Evolutionary conservation across 2,329 filamentous ascomycete genomes (phyloP), one percentile per base, ranked within the genome.

Genomic region (Elsinoe necatrix): DNA sequence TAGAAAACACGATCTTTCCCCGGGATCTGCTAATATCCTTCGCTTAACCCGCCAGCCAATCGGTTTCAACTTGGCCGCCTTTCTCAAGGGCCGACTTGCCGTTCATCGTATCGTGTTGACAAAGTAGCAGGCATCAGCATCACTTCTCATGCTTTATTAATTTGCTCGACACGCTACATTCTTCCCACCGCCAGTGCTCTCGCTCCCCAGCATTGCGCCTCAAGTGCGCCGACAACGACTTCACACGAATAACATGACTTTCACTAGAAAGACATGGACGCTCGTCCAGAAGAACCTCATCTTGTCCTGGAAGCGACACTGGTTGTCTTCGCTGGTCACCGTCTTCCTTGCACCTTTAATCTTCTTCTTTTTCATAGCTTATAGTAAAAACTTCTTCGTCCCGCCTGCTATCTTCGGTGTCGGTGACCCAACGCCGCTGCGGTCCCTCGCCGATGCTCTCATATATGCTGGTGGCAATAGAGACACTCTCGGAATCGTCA

Each of bases 381-480:
- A 66, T 54, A 85, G 89, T 14, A 85, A 87, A 63, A 91, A 91
- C 68, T 81, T 95, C 61, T 92, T 95, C 65, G 80, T 91, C 2
- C 85, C 89, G 0, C 85, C 87, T 1, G 85, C 86, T 0, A 73
- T 78, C 2, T 95, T 80, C 65, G 91, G 91, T 43, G 83, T 95
- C 61, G 86, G 84, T 43, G 67, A 76, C 0, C 69, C 82, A 0
- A 74, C 72, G 5, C 77, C 83, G 0, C 72, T 95, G 60, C 80
- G 83, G 58, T 79, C 80, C 9, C 77, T 95, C 16, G 65, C 75
- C 31, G 73, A 86, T 60, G 88, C 84, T 1, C 76, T 95, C 29
- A 66, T 70, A 18, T 56, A 35, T 35, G 72, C 73, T 23, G 81
- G 84, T 1, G 75, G 75, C 9, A 82, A 83, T 16, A 79, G 87